These are phyloP conservation scores for Candolleomyces aberdarensis DNA, from an alignment of 768 basidiomycete genomes.

Conservation along the genomic window DNA sequence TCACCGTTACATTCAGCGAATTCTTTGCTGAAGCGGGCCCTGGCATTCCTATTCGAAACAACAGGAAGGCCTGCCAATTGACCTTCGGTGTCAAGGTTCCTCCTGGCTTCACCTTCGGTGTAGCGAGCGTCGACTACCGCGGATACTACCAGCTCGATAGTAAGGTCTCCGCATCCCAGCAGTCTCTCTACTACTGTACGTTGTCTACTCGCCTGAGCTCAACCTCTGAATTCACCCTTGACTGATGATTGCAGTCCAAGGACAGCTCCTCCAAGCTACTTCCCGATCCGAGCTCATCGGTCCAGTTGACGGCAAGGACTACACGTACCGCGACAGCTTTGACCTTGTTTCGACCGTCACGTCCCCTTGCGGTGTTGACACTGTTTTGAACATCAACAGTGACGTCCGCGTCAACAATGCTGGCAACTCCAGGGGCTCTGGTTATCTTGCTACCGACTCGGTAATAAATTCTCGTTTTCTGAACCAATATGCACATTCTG, in stretches of 20 bases:
- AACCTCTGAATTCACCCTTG: not conserved
- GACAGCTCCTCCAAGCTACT: conserved; percentile 20
- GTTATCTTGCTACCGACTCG: conserved; percentile 22
- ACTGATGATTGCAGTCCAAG: conserved; percentile 16
- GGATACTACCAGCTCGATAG: conserved; percentile 25
- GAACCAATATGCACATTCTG: not conserved
- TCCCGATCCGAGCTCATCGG: conserved; percentile 20
- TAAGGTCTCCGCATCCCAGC: conserved; percentile 19
- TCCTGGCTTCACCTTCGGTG: conserved; percentile 17
- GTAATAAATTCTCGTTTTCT: conserved; percentile 5
- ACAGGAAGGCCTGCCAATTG: conserved; percentile 14
- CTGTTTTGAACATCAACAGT: conserved; percentile 23
- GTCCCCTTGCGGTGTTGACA: conserved; percentile 19
- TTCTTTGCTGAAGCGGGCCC: conserved; percentile 3
- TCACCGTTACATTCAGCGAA: conserved; percentile 2
- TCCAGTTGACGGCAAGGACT: conserved; percentile 19
- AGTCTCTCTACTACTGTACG: conserved; percentile 24
- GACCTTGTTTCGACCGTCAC: conserved; percentile 22
- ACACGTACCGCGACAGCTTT: conserved; percentile 24
- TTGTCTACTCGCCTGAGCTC: not conserved
- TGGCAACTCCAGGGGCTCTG: conserved; percentile 19
- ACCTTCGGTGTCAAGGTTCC: conserved; percentile 13
- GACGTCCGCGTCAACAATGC: conserved; percentile 21
- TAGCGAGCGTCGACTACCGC: conserved; percentile 19
- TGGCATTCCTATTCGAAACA: not conserved